Evolutionary conservation across 352 stramenopile genomes (phyloP).

Genomic region (Phytophthora palmivora): DNA sequence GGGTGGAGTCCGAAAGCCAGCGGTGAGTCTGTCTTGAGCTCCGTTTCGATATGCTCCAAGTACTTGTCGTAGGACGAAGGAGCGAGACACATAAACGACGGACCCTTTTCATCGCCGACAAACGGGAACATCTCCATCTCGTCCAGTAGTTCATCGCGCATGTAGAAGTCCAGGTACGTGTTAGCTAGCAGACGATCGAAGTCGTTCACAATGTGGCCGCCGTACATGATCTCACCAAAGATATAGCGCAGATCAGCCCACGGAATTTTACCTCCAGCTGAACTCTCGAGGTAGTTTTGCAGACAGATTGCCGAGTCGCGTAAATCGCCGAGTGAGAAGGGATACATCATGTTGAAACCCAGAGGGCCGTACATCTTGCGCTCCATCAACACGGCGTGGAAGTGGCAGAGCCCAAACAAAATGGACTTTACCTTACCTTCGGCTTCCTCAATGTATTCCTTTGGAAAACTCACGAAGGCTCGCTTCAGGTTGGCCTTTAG

Average conservation of each 20-base stretch:
- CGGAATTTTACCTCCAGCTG: conserved; percentile 93
- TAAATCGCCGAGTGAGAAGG: conserved; percentile 96
- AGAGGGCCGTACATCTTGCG: conserved; percentile 97
- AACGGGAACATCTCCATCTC: conserved; percentile 99
- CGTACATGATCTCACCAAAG: conserved; percentile 98
- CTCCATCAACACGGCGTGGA: conserved; percentile 98
- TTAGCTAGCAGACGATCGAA: conserved; percentile 95
- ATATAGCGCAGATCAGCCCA: conserved; percentile 98
- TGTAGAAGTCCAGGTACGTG: conserved; percentile 98
- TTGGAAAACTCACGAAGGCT: conserved; percentile 96
- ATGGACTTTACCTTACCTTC: conserved; percentile 97
- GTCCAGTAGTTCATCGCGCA: conserved; percentile 97
- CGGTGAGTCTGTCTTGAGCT: conserved; percentile 96
- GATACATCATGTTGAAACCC: conserved; percentile 99
- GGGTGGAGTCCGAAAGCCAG: conserved; percentile 97
- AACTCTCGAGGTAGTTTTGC: conserved; percentile 98
- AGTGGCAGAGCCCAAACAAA: conserved; percentile 97
- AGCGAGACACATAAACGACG: conserved; percentile 94
- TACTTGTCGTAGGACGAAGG: conserved; percentile 98
- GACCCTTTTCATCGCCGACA: conserved; percentile 95
- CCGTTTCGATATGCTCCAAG: conserved; percentile 96
- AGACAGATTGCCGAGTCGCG: conserved; percentile 95
- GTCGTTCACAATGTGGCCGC: conserved; percentile 96
- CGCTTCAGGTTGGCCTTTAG: conserved; percentile 97
- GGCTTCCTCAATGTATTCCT: conserved; percentile 96